phyloP scores from a whole-genome alignment of 179 eudicot genomes.

The Silene noctiflora region DNA sequence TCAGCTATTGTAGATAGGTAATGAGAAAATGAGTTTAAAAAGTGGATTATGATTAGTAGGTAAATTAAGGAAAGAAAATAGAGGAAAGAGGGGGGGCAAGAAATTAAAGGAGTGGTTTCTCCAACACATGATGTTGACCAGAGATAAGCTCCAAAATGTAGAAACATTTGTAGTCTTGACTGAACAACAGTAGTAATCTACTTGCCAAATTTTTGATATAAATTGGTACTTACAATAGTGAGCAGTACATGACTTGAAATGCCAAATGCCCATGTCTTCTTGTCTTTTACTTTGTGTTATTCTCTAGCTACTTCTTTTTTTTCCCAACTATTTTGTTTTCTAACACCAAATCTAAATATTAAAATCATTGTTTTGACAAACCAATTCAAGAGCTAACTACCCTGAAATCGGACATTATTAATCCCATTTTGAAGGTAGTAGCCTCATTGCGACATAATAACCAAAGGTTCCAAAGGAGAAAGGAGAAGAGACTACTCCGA shows the following conservation, averaged over 20 bases:
- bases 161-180: slow-evolving; percentile 15
- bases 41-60: neutral
- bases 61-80: neutral
- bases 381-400: too few relatives aligned
- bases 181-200: slow-evolving; percentile 19
- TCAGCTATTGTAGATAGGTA: too few relatives aligned
- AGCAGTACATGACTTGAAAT: slow-evolving; percentile 13
- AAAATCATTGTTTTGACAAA: too few relatives aligned
- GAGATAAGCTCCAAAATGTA: slow-evolving; percentile 22
- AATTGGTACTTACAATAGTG: slow-evolving; percentile 8
- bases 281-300: slow-evolving; percentile 4
- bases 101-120: slow-evolving; percentile 13
- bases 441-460: too few relatives aligned
- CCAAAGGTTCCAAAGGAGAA: too few relatives aligned
- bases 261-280: slow-evolving; percentile 20
- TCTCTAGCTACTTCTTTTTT: neutral
- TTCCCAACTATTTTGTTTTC: neutral
- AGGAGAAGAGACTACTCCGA: too few relatives aligned
- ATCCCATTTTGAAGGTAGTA: too few relatives aligned
- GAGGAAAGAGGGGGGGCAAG: neutral
- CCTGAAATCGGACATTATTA: too few relatives aligned
- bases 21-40: neutral
- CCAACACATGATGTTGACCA: slow-evolving; percentile 30
- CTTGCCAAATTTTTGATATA: slow-evolving; percentile 18
- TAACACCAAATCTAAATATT: too few relatives aligned